These are phyloP conservation scores for Ophiostoma australiae DNA, from an alignment of 2,329 filamentous ascomycete species.

Conservation along the genomic window DNA sequence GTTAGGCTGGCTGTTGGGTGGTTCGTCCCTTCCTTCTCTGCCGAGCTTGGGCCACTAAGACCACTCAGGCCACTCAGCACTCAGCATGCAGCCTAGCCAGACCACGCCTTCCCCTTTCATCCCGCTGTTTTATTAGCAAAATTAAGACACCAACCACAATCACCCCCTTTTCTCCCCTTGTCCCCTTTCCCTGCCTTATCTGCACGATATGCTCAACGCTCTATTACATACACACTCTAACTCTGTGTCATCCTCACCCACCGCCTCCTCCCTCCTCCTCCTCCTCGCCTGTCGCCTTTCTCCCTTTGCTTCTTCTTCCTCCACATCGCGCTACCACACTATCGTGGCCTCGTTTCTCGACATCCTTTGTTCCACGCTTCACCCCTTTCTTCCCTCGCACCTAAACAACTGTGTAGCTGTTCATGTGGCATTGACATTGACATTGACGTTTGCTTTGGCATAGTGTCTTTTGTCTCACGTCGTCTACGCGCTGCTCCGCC, in stretches of 20 bases:
- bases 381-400: not conserved
- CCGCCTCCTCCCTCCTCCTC: conserved; percentile 15
- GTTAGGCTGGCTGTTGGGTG: conserved; percentile 14
- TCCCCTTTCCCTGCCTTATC: conserved; percentile 4
- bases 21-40: conserved; percentile 18
- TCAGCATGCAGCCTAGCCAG: not conserved
- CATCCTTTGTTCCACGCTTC: not conserved
- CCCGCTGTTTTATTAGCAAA: conserved; percentile 21
- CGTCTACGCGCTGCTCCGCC: not conserved
- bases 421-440: not conserved
- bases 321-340: not conserved
- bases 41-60: conserved; percentile 20
- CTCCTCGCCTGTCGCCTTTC: not conserved
- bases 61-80: conserved; percentile 3
- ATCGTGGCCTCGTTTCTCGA: conserved; percentile 6
- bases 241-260: not conserved
- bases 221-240: not conserved
- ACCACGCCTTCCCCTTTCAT: conserved; percentile 21
- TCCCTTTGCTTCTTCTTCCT: not conserved
- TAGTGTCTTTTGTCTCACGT: conserved; percentile 8
- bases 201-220: conserved; percentile 5
- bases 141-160: not conserved
- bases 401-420: not conserved
- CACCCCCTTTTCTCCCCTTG: conserved; percentile 20
- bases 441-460: not conserved